A percentile compares a stretch with the other conserved stretches of the same genome.
Conservation (phyloP, 208 protist species). For the Angomonas desouzai region DNA sequence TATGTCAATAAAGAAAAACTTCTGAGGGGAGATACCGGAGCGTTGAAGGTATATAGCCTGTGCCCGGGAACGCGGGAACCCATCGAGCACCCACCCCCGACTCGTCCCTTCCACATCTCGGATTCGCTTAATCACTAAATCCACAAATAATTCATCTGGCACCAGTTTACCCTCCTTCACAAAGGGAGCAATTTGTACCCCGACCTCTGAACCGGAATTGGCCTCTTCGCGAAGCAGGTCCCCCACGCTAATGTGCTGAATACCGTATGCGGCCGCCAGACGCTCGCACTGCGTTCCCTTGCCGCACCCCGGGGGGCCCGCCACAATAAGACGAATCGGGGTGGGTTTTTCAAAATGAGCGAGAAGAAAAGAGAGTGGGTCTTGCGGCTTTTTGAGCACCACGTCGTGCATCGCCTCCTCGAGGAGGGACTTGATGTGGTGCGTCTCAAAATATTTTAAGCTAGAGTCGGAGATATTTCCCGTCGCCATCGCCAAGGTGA, state of each 20-base stretch:
- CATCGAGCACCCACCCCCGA: constrained; percentile 81
- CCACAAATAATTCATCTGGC: constrained; percentile 73
- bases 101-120: constrained; percentile 27
- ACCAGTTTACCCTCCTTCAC: constrained; percentile 63
- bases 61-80: constrained; percentile 67
- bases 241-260: constrained; percentile 78
- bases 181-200: constrained; percentile 36
- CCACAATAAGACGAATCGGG: constrained; percentile 59
- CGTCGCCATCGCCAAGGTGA: constrained; percentile 46
- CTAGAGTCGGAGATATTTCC: constrained; percentile 54
- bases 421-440: constrained; percentile 58
- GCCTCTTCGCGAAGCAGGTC: constrained; percentile 64
- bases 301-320: constrained; percentile 82
- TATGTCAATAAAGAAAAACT: constrained; percentile 65
- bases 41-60: constrained; percentile 76
- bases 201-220: constrained; percentile 29
- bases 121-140: constrained; percentile 57
- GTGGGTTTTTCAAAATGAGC: constrained; percentile 34
- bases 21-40: constrained; percentile 57
- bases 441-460: constrained; percentile 66
- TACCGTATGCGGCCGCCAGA: constrained; percentile 78
- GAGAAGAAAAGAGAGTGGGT: constrained; percentile 65
- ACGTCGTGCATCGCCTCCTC: constrained; percentile 82
- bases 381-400: constrained; percentile 50
- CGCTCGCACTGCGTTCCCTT: constrained; percentile 88